These are phyloP conservation scores for Primulina huaijiensis DNA, from an alignment of 257 asterid genomes.

Conservation along the genomic window DNA sequence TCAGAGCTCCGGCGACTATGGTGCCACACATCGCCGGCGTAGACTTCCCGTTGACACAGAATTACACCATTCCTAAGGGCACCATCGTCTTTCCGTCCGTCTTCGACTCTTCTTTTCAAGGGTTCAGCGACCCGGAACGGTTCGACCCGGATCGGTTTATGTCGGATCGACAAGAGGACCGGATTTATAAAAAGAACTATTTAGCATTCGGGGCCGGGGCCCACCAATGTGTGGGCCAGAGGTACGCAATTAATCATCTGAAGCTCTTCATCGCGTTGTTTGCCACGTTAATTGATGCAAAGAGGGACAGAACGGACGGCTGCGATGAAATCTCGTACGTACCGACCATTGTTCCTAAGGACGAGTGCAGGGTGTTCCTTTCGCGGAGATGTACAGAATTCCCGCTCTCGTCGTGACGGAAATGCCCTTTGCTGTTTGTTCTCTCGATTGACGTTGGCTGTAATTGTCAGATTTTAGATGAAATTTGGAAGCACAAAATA, in stretches of 20 bases:
- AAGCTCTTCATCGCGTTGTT: conserved; percentile 71
- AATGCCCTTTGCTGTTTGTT: conserved; percentile 18
- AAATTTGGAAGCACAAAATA: background rate
- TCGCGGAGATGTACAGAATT: conserved; percentile 47
- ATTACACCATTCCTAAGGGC: conserved; percentile 68
- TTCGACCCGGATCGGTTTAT: conserved; percentile 88
- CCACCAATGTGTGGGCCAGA: conserved; percentile 94
- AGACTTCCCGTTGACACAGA: conserved; percentile 59
- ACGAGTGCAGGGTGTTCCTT: conserved; percentile 71
- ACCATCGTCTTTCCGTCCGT: conserved; percentile 87
- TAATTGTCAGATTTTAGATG: conserved; percentile 1
- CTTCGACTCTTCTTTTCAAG: conserved; percentile 81
- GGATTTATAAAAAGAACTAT: conserved; percentile 61
- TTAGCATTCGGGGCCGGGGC: conserved; percentile 91
- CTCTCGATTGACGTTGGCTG: conserved; percentile 16
- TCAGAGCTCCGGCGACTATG: conserved; percentile 87
- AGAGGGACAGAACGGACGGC: conserved; percentile 66
- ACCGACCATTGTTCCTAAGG: conserved; percentile 86
- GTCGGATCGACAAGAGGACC: conserved; percentile 78
- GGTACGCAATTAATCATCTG: conserved; percentile 75
- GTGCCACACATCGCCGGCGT: conserved; percentile 91
- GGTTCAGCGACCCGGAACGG: conserved; percentile 72
- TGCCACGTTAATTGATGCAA: conserved; percentile 57
- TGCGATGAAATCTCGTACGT: conserved; percentile 82
- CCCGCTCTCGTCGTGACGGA: conserved; percentile 38